Conservation (phyloP, 2,329 filamentous ascomycete genomes). For the Trichoderma arundinaceum region DNA sequence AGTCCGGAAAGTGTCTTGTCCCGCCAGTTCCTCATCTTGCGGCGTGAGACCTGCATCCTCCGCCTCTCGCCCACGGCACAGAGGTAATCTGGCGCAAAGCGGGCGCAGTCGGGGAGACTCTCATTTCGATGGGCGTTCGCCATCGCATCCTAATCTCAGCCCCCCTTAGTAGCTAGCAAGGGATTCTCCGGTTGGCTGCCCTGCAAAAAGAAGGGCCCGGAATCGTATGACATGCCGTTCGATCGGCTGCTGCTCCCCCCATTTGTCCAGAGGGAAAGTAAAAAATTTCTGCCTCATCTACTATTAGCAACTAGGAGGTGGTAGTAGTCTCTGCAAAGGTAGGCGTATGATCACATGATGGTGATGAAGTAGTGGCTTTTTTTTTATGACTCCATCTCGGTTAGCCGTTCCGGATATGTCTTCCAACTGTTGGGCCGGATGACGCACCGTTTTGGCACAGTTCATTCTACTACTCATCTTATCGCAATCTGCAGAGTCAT, state of each 20-base stretch:
- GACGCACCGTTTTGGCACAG: background rate
- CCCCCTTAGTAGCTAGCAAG: background rate
- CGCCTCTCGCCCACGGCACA: no score
- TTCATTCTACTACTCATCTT: no score
- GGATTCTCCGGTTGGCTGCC: conserved; percentile 2
- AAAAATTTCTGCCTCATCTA: background rate
- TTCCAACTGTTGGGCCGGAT: background rate
- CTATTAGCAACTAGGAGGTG: no score
- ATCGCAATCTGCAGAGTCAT: no score
- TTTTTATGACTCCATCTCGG: background rate
- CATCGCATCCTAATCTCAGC: background rate
- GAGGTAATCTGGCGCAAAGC: background rate
- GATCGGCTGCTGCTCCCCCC: background rate
- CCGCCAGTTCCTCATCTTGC: conserved; percentile 8
- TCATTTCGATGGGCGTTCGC: background rate
- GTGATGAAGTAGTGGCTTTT: background rate
- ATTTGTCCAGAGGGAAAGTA: background rate
- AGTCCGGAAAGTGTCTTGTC: background rate
- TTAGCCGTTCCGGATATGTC: background rate
- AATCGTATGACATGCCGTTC: conserved; percentile 25
- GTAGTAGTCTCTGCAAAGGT: background rate
- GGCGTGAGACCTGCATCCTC: conserved; percentile 3
- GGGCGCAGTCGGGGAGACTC: conserved; percentile 6
- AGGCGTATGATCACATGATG: background rate
- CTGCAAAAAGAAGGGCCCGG: background rate